These are phyloP conservation scores for Candida ponderosae DNA, from an alignment of 805 yeast genomes.

Conservation along the genomic window DNA sequence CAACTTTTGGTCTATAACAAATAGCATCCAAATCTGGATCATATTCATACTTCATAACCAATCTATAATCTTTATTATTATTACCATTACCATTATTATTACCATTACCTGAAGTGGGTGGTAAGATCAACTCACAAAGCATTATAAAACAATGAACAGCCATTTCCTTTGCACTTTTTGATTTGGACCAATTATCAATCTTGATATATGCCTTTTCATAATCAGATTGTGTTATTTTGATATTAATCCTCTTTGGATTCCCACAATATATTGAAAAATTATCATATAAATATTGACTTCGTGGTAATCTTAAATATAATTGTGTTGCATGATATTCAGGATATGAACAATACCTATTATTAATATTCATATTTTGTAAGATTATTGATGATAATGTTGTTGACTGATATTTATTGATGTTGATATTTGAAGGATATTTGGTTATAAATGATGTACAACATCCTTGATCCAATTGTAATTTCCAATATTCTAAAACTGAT, in stretches of 20 bases:
- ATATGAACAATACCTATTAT: constrained; percentile 39
- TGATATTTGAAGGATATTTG: background rate
- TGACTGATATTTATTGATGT: too few relatives aligned
- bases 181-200: constrained; percentile 37
- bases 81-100: too few relatives aligned
- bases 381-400: too few relatives aligned
- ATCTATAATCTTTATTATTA: constrained; percentile 3
- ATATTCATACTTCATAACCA: constrained; percentile 5
- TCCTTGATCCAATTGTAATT: constrained; percentile 10
- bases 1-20: constrained; percentile 20
- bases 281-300: too few relatives aligned
- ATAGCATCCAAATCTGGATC: constrained; percentile 22
- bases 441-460: background rate
- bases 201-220: constrained; percentile 31
- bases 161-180: constrained; percentile 31
- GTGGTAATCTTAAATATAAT: constrained; percentile 46
- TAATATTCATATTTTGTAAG: too few relatives aligned
- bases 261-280: constrained; percentile 64
- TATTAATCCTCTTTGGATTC: constrained; percentile 56
- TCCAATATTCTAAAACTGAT: constrained; percentile 59
- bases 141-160: constrained; percentile 42
- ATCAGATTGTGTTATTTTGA: constrained; percentile 33
- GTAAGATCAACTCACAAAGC: constrained; percentile 42
- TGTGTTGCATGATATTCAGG: constrained; percentile 55
- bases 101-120: constrained; percentile 31